A percentile compares a stretch with the other conserved stretches of the same genome.
Conservation (phyloP, 208 protist species). For the Leishmania gerbilli region DNA sequence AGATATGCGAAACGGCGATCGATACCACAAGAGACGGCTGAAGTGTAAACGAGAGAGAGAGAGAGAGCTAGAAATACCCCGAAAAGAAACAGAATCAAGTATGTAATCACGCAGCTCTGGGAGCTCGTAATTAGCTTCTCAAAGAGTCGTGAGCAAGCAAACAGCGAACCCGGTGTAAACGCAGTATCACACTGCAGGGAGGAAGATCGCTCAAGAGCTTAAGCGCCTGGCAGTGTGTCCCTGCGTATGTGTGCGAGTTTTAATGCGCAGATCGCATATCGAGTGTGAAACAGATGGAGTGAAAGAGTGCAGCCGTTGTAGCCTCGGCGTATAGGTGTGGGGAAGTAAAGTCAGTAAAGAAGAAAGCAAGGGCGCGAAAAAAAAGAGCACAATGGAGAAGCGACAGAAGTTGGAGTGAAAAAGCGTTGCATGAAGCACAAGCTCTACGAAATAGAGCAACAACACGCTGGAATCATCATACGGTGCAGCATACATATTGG, state of each 20-base stretch:
- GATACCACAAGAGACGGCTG: not conserved
- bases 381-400: not conserved
- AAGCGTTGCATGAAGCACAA: not conserved
- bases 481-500: not conserved
- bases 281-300: not conserved
- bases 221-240: not conserved
- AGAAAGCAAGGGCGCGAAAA: not conserved
- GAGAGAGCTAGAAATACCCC: not conserved
- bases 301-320: not conserved
- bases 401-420: not conserved
- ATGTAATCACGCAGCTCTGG: not conserved
- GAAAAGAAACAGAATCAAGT: not conserved
- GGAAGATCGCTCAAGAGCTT: not conserved
- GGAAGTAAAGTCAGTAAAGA: not conserved
- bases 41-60: not conserved
- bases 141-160: not conserved
- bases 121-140: not conserved
- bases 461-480: not conserved
- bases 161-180: not conserved
- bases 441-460: not conserved
- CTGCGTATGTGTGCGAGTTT: not conserved
- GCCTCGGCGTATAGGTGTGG: not conserved
- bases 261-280: not conserved
- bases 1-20: not conserved
- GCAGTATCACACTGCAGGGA: not conserved